Evolutionary conservation across 192 early-diverging fungal species (phyloP).

Genomic region (Phycomyces nitens): DNA sequence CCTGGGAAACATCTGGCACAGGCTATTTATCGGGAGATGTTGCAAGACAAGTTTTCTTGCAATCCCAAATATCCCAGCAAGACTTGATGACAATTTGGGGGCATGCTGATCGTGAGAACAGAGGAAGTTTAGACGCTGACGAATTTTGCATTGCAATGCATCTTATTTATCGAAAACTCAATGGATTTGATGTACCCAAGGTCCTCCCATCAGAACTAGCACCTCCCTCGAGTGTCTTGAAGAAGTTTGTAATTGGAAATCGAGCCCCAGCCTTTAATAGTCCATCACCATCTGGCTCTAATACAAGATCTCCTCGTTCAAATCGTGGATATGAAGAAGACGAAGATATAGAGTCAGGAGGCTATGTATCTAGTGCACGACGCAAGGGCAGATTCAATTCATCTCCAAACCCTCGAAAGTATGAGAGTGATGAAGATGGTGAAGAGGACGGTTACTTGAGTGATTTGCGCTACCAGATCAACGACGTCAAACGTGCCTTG

Average conservation of each 20-base stretch:
- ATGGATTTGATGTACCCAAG: conserved; percentile 76
- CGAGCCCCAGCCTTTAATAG: conserved; percentile 7
- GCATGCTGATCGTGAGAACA: conserved; percentile 75
- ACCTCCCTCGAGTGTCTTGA: conserved; percentile 66
- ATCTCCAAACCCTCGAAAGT: neutral
- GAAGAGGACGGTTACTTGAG: conserved; percentile 8
- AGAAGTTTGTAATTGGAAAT: conserved; percentile 31
- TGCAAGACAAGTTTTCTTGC: conserved; percentile 58
- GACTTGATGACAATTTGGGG: conserved; percentile 59
- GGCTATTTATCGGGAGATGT: conserved; percentile 49
- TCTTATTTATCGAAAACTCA: conserved; percentile 84
- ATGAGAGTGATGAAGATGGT: neutral
- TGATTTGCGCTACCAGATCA: conserved; percentile 18
- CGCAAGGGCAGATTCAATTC: conserved; percentile 8
- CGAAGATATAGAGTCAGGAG: conserved; percentile 6
- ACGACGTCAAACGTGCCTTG: conserved; percentile 8
- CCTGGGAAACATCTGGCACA: conserved; percentile 47
- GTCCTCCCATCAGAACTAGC: conserved; percentile 79
- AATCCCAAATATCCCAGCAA: conserved; percentile 45
- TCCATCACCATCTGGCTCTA: neutral
- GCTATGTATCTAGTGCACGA: conserved; percentile 34
- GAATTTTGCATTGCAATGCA: conserved; percentile 99
- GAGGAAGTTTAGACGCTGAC: conserved; percentile 87
- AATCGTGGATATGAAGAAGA: neutral
- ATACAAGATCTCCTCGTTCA: neutral